Base-by-base conservation (phyloP, 2,329 filamentous ascomycete genomes). In the Fusarium secorum region DNA sequence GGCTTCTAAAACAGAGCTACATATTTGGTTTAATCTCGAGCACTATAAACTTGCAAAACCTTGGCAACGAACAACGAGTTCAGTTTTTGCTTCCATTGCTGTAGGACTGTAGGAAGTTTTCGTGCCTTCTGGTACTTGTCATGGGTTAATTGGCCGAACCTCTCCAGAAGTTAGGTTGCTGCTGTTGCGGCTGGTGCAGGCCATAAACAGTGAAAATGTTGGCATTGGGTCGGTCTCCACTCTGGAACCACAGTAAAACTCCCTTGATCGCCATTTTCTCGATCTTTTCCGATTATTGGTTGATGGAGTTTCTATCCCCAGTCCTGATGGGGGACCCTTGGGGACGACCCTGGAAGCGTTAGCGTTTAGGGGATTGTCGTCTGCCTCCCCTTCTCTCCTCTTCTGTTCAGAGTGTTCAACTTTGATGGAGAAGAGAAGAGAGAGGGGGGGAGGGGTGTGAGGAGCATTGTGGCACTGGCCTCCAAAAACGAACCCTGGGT, bases 231-330 rank as follows among this genome's bases (percentile, higher is more conserved):
- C 49, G 46, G 64, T 55, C 41, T 35, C 62, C 48, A 57, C 49
- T 36, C 17, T 7, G 22, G 55, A 38, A n/a, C 60, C 65, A 70
- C 48, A 51, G 52, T 46, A 51, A n/a, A 36, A 39, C 69, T 60
- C 60, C 63, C 53, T 65, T 64, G 64, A 67, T 72, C 61, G 62
- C 46, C 55, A 59, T 53, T 48, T 73, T 56, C 52, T 73, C 78
- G 76, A 81, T 81, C 78, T 75, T 63, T 48, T 36, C 76, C 79
- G 79, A 81, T 81, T 73, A 81, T 80, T 81, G 80, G 79, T 54
- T 58, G 62, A 55, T 48, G 59, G 53, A 60, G 54, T 73, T 69
- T 70, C 71, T 70, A 64, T 67, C 48, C 72, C 70, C 68, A 60
- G 73, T 72, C 71, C 72, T 67, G 70, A 71, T 66, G 70, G 69